Conservation (phyloP, 768 basidiomycete genomes). For the Leccinellum albellum region DNA sequence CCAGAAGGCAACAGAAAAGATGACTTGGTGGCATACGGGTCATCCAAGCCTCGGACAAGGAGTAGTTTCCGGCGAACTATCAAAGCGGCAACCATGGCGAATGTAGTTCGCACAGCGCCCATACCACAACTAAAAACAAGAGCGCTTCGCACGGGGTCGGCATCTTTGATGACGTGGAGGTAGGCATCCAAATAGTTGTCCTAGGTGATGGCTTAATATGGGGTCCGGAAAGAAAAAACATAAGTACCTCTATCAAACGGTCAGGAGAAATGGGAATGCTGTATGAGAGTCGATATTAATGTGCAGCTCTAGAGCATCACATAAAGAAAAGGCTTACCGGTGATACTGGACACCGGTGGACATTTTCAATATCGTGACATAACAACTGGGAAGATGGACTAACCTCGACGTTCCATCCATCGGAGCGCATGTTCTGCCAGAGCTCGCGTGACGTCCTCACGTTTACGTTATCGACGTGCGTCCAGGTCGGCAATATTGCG, state of each 20-base stretch:
- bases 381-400: neutral
- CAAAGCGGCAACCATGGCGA: constrained; percentile 94
- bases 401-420: constrained; percentile 93
- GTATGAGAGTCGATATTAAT: constrained; percentile 7
- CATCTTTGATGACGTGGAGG: constrained; percentile 69
- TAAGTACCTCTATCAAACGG: constrained; percentile 76
- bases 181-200: constrained; percentile 97
- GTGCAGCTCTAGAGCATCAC: constrained; percentile 9
- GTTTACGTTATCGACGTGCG: constrained; percentile 74
- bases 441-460: constrained; percentile 88
- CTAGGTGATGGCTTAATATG: constrained; percentile 30
- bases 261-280: constrained; percentile 96
- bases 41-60: constrained; percentile 57
- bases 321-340: constrained; percentile 44
- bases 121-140: constrained; percentile 96
- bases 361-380: constrained; percentile 9
- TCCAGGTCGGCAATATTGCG: constrained; percentile 90
- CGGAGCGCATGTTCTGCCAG: constrained; percentile 70
- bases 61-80: constrained; percentile 78
- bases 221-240: neutral
- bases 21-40: constrained; percentile 64
- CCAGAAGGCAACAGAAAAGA: constrained; percentile 12
- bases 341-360: constrained; percentile 54
- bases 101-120: constrained; percentile 94
- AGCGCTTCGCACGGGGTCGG: constrained; percentile 76